Evolutionary conservation across 257 asterid genomes (phyloP).

Genomic region (Anisodus tanguticus): DNA sequence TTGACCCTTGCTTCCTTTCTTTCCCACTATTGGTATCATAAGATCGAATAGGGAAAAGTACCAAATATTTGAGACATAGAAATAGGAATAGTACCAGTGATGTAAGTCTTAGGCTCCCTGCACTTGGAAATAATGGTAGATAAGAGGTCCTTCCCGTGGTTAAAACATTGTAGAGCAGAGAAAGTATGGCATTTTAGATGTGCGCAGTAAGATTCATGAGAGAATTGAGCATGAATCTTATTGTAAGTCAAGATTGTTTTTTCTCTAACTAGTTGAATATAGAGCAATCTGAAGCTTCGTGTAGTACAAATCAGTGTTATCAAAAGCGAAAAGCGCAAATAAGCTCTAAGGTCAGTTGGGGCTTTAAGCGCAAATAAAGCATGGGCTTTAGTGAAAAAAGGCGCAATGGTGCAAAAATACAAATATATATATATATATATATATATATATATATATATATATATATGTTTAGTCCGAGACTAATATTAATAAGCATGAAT

Average conservation of each 20-base stretch:
- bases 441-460: no score
- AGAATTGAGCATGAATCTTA: background rate
- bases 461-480: no score
- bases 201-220: background rate
- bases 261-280: background rate
- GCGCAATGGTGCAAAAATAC: no score
- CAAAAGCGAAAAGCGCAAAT: no score
- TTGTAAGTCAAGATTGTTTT: background rate
- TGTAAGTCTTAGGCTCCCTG: background rate
- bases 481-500: no score
- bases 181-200: background rate
- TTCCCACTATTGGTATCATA: background rate
- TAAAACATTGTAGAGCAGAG: background rate
- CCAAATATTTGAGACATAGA: background rate
- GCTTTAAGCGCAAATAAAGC: no score
- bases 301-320: background rate
- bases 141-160: background rate
- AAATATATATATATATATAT: no score
- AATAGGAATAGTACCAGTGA: background rate
- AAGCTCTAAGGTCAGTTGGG: no score
- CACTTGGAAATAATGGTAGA: slow-evolving; percentile 6
- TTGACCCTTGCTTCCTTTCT: background rate
- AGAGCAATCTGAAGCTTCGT: slow-evolving; percentile 22
- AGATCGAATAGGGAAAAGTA: background rate
- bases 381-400: no score